A percentile compares a stretch with the other conserved stretches of the same genome.
Evolutionary conservation across 2,329 filamentous ascomycete genomes (phyloP).

Genomic region (Elsinoe australis): DNA sequence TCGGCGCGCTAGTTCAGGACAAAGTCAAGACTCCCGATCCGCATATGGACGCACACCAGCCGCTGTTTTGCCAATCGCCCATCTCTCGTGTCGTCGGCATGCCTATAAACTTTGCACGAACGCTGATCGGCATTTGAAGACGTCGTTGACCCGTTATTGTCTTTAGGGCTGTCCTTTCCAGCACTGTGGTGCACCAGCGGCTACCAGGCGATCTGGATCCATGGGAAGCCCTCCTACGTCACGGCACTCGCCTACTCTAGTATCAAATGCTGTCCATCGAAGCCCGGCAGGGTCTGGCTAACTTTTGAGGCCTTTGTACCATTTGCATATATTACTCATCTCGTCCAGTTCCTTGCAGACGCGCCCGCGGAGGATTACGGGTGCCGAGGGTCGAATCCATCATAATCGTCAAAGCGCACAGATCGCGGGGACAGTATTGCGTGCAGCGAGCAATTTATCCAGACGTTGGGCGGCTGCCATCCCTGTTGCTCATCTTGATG

Average conservation of each 20-base stretch:
- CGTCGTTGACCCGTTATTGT: slow-evolving; percentile 10
- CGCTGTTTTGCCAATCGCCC: too few relatives aligned
- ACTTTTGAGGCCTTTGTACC: too few relatives aligned
- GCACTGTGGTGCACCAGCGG: slow-evolving; percentile 10
- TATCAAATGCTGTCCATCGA: too few relatives aligned
- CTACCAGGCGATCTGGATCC: slow-evolving; percentile 7
- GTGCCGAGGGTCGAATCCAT: neutral
- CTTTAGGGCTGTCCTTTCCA: slow-evolving; percentile 12
- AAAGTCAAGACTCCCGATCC: neutral
- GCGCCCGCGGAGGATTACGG: neutral
- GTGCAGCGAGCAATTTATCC: neutral
- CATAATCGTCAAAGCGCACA: neutral
- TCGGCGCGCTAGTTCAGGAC: too few relatives aligned
- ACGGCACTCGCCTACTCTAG: too few relatives aligned
- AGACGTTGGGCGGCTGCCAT: neutral
- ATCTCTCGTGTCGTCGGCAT: slow-evolving; percentile 3
- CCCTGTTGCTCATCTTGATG: too few relatives aligned
- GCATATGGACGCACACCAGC: neutral
- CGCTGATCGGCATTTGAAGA: slow-evolving; percentile 9
- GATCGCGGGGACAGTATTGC: slow-evolving; percentile 2
- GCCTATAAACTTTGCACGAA: neutral
- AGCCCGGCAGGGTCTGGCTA: too few relatives aligned
- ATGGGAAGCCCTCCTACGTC: too few relatives aligned
- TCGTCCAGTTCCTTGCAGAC: neutral
- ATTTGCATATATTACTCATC: too few relatives aligned